Conservation (phyloP, 2,329 filamentous ascomycete genomes). For the Colletotrichum abscissum region DNA sequence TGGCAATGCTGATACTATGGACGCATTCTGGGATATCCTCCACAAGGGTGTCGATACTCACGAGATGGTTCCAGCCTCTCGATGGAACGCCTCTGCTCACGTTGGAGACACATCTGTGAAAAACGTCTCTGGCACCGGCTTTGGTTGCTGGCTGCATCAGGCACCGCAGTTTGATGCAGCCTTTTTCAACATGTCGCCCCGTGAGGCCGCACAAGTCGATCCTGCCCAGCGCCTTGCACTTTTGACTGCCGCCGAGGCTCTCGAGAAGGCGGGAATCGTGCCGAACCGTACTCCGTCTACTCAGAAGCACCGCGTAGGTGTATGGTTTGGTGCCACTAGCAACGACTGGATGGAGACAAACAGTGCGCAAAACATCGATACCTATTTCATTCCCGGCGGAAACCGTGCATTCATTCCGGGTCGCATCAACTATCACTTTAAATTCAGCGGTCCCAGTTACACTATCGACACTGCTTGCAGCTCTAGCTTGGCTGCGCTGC, state of each 20-base stretch:
- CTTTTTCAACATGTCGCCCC: constrained; percentile 80
- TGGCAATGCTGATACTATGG: constrained; percentile 47
- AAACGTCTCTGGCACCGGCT: constrained; percentile 38
- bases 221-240: constrained; percentile 80
- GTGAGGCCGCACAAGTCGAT: constrained; percentile 75
- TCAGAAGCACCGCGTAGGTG: constrained; percentile 68
- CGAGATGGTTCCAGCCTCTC: constrained; percentile 32
- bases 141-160: constrained; percentile 65
- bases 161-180: constrained; percentile 74
- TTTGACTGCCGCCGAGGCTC: constrained; percentile 80
- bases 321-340: constrained; percentile 80
- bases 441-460: constrained; percentile 78
- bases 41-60: constrained; percentile 39
- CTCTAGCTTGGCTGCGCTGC: constrained; percentile 77
- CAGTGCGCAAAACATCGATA: constrained; percentile 71
- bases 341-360: constrained; percentile 86
- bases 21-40: constrained; percentile 48
- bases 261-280: constrained; percentile 80
- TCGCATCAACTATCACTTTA: constrained; percentile 83
- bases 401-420: constrained; percentile 63
- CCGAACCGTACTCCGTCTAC: constrained; percentile 75
- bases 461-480: constrained; percentile 85
- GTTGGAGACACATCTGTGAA: background rate
- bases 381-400: constrained; percentile 65
- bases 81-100: background rate